Evolutionary conservation across 139 green algal genomes (phyloP).

Genomic region (Chlamydomonas sp.): DNA sequence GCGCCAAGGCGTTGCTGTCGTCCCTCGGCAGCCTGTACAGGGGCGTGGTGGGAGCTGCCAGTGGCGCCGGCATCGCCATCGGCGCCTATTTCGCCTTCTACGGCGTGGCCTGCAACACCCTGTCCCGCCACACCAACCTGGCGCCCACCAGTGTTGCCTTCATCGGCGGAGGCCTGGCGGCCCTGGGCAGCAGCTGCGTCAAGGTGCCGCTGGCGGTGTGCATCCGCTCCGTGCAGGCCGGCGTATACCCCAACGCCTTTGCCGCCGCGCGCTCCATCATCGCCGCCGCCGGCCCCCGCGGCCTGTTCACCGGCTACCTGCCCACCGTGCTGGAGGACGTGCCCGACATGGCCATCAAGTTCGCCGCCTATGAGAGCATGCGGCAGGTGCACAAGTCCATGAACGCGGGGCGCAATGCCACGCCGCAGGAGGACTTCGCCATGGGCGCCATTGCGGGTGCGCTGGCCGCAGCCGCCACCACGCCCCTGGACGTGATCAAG

Average conservation of each 20-base stretch:
- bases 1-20: not conserved
- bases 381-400: conserved; percentile 65
- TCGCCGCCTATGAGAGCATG: conserved; percentile 85
- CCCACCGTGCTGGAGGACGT: conserved; percentile 90
- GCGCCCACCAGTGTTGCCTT: conserved; percentile 73
- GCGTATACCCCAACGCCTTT: conserved; percentile 83
- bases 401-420: conserved; percentile 18
- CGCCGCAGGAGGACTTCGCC: conserved; percentile 73
- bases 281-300: conserved; percentile 63
- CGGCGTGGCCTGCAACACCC: conserved; percentile 74
- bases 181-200: conserved; percentile 81
- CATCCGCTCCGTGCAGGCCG: conserved; percentile 87
- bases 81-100: conserved; percentile 97
- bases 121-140: conserved; percentile 62
- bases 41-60: conserved; percentile 89
- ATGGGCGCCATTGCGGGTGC: conserved; percentile 83
- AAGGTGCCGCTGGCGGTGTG: conserved; percentile 89
- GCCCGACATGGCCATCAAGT: conserved; percentile 93
- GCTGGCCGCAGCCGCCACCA: conserved; percentile 83
- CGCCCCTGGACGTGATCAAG: conserved; percentile 94
- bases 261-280: conserved; percentile 68
- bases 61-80: conserved; percentile 93
- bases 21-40: conserved; percentile 77
- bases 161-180: conserved; percentile 77
- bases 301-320: conserved; percentile 86